Evolutionary conservation across 2,329 filamentous ascomycete genomes (phyloP).

Genomic region (Chalara sp.): DNA sequence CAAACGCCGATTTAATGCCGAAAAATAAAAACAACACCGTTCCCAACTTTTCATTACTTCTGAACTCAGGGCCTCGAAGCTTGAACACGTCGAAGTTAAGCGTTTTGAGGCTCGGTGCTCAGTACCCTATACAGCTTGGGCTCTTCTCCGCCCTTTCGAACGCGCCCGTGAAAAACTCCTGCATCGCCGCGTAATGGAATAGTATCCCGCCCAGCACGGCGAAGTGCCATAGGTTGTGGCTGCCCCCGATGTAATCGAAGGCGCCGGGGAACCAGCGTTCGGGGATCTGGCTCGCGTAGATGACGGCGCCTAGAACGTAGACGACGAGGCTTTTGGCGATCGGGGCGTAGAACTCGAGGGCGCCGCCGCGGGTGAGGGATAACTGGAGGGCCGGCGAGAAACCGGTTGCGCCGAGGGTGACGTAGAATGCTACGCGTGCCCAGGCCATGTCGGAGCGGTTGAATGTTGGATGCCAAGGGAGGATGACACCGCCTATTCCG

Average conservation of each 20-base stretch:
- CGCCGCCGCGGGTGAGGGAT: slow-evolving; percentile 65
- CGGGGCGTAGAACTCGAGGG: slow-evolving; percentile 87
- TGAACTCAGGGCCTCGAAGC: too few species aligned
- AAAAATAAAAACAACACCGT: too few species aligned
- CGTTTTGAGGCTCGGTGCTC: too few species aligned
- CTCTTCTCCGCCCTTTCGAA: slow-evolving; percentile 53
- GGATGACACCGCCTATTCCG: slow-evolving; percentile 78
- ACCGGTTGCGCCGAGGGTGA: slow-evolving; percentile 78
- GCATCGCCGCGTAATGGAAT: slow-evolving; percentile 97
- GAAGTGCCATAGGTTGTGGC: slow-evolving; percentile 96
- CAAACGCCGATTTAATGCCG: too few species aligned
- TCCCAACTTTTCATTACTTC: too few species aligned
- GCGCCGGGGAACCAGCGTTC: slow-evolving; percentile 88
- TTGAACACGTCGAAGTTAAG: too few species aligned
- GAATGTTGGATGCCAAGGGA: slow-evolving; percentile 95
- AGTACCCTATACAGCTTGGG: neutral
- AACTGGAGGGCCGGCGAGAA: slow-evolving; percentile 86
- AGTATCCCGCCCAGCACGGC: slow-evolving; percentile 91
- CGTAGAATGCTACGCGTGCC: slow-evolving; percentile 86
- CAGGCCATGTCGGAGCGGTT: slow-evolving; percentile 90
- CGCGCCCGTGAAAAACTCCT: slow-evolving; percentile 79
- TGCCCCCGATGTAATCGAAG: slow-evolving; percentile 93
- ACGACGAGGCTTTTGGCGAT: slow-evolving; percentile 81
- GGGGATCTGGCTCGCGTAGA: slow-evolving; percentile 89
- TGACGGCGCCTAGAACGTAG: slow-evolving; percentile 74